Conservation (phyloP, 495 filamentous ascomycete genomes). For the Cercophora scortea region DNA sequence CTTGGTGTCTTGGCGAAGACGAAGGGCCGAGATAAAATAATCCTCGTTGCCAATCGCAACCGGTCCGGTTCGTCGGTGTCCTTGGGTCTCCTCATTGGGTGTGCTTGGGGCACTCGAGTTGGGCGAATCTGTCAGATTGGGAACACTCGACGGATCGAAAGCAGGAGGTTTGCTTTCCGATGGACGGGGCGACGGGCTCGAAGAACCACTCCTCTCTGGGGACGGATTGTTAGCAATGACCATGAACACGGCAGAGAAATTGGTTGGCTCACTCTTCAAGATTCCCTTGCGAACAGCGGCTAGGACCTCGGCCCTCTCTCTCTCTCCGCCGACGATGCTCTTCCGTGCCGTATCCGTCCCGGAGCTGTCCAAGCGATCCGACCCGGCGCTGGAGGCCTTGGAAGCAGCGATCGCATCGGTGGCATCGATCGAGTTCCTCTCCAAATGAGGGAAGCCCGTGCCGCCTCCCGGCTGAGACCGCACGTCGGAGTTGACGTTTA, state of each 20-base stretch:
- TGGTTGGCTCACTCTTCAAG: constrained; percentile 65
- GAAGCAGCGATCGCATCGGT: constrained; percentile 43
- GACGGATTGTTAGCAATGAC: constrained; percentile 3
- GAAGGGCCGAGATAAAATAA: constrained; percentile 74
- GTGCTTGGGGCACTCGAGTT: constrained; percentile 77
- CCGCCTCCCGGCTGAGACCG: constrained; percentile 62
- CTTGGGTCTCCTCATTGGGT: constrained; percentile 61
- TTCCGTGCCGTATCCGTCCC: constrained; percentile 54
- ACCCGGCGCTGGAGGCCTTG: constrained; percentile 21
- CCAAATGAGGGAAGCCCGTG: constrained; percentile 84
- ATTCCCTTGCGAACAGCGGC: constrained; percentile 90
- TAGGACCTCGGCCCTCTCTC: constrained; percentile 82
- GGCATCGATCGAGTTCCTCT: constrained; percentile 67
- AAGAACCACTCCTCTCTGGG: constrained; percentile 44
- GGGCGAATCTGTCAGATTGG: constrained; percentile 65
- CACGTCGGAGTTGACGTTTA: constrained; percentile 68
- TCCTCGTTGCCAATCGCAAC: constrained; percentile 74
- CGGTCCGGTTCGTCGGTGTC: constrained; percentile 54
- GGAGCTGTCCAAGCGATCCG: constrained; percentile 46
- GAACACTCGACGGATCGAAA: constrained; percentile 46
- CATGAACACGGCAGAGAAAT: not conserved
- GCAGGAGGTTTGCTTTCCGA: constrained; percentile 42
- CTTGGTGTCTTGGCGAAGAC: constrained; percentile 59
- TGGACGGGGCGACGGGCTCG: constrained; percentile 57
- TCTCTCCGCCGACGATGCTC: constrained; percentile 87